These are phyloP conservation scores for Fraxinus paxiana DNA, from an alignment of 305 asterid genomes.

Conservation along the genomic window DNA sequence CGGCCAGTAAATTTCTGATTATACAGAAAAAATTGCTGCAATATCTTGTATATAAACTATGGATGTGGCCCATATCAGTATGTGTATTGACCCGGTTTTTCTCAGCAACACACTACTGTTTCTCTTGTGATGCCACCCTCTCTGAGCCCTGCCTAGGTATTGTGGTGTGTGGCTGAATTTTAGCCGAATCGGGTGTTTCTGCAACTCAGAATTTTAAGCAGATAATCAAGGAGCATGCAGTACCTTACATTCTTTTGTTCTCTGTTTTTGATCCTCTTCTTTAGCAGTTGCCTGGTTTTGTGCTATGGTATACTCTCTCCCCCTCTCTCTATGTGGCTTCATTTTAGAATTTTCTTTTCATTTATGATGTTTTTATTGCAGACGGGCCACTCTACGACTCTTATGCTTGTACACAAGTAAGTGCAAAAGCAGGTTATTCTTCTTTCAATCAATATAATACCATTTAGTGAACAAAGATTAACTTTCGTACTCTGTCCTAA, in stretches of 20 bases:
- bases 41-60: not conserved
- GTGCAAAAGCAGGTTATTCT: not conserved
- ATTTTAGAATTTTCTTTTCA: not conserved
- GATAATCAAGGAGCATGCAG: slow-evolving; percentile 26
- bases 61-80: slow-evolving; percentile 5
- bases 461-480: not conserved
- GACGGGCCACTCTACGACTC: slow-evolving; percentile 47
- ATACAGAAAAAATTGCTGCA: not conserved
- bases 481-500: not conserved
- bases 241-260: slow-evolving; percentile 5
- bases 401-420: slow-evolving; percentile 38
- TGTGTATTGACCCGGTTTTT: slow-evolving; percentile 22
- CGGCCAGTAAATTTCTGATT: not conserved
- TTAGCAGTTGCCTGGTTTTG: slow-evolving; percentile 20
- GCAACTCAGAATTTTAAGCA: not conserved
- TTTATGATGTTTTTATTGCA: slow-evolving; percentile 19
- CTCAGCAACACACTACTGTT: slow-evolving; percentile 22
- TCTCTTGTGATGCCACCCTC: slow-evolving; percentile 27
- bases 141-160: not conserved
- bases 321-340: not conserved
- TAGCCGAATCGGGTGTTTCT: not conserved
- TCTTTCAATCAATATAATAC: not conserved
- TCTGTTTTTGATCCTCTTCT: slow-evolving; percentile 22
- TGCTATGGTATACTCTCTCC: slow-evolving; percentile 29
- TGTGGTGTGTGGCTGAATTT: not conserved